A percentile compares a stretch with the other conserved stretches of the same genome.
Evolutionary conservation across 2,329 filamentous ascomycete species (phyloP).

Genomic region (Spiromastix sp.): DNA sequence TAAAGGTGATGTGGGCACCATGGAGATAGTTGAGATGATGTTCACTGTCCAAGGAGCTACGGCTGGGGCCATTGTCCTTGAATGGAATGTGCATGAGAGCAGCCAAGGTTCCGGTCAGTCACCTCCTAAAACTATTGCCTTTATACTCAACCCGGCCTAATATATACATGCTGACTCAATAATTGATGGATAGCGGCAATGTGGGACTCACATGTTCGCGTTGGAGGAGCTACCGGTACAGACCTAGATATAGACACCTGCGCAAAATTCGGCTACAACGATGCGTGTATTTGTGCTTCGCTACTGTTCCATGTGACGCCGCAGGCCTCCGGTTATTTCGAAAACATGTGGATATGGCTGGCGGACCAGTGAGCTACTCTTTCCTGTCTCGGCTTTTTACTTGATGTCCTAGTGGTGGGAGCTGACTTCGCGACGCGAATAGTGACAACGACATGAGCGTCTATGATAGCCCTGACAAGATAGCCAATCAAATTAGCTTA

Average conservation of each 20-base stretch:
- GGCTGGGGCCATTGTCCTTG: conserved; percentile 25
- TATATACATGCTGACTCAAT: background rate
- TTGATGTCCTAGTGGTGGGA: background rate
- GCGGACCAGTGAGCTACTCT: conserved; percentile 4
- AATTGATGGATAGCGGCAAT: conserved; percentile 7
- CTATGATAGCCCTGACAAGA: conserved; percentile 2
- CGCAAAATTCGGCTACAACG: conserved; percentile 14
- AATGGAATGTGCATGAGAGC: conserved; percentile 26
- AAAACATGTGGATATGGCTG: conserved; percentile 20
- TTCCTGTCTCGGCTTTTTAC: no score
- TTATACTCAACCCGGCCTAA: background rate
- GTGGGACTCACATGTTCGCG: conserved; percentile 28
- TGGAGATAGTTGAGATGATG: conserved; percentile 4
- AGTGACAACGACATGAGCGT: conserved; percentile 3
- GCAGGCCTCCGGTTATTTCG: conserved; percentile 31
- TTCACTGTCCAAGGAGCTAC: conserved; percentile 10
- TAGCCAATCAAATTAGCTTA: conserved; percentile 6
- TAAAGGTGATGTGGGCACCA: background rate
- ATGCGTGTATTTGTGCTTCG: conserved; percentile 20
- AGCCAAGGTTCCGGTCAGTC: conserved; percentile 18
- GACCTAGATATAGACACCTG: conserved; percentile 21
- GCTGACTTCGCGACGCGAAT: background rate
- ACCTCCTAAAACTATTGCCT: background rate
- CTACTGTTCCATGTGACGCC: conserved; percentile 55
- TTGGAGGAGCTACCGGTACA: conserved; percentile 29